A percentile compares a stretch with the other conserved stretches of the same genome.
Conservation (phyloP, 495 filamentous ascomycete species). For the Neurospora cerealis region DNA sequence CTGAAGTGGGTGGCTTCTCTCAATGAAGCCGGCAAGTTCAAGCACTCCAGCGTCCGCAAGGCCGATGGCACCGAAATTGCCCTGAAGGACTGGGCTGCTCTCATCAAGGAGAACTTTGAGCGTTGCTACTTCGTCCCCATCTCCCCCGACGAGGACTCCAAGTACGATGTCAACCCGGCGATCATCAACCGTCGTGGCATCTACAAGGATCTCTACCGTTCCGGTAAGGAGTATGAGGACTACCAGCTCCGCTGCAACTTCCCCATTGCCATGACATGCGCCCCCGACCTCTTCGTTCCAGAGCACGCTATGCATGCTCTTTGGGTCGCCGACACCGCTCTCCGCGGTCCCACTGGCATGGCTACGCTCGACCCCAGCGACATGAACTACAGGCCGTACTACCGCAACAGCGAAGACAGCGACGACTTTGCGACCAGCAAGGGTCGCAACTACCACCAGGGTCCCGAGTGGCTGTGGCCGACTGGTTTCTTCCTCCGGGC, state of each 20-base stretch:
- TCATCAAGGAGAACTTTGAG: conserved; percentile 82
- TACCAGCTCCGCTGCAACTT: conserved; percentile 95
- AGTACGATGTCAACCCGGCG: conserved; percentile 69
- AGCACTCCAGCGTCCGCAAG: conserved; percentile 58
- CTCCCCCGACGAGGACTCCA: conserved; percentile 52
- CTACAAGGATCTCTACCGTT: conserved; percentile 92
- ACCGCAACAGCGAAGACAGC: conserved; percentile 89
- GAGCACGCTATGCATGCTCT: conserved; percentile 68
- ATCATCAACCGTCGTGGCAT: conserved; percentile 85
- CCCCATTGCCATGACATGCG: conserved; percentile 90
- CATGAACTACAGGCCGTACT: conserved; percentile 85
- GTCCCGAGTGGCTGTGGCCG: conserved; percentile 99
- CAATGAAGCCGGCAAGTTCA: conserved; percentile 54
- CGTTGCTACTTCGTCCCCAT: conserved; percentile 77
- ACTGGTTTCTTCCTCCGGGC: conserved; percentile 91
- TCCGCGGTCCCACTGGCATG: conserved; percentile 88
- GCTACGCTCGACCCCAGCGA: conserved; percentile 89
- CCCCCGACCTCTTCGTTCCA: conserved; percentile 75
- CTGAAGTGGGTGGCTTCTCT: conserved; percentile 69
- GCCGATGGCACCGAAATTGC: conserved; percentile 51
- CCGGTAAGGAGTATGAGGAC: conserved; percentile 91
- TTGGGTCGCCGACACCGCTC: conserved; percentile 61
- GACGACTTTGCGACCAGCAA: conserved; percentile 83
- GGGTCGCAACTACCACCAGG: conserved; percentile 95
- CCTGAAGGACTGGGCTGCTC: conserved; percentile 69